Evolutionary conservation across 2,329 filamentous ascomycete genomes (phyloP), one percentile per base, ranked within the genome.

Genomic region (Ascochyta clinopodiicola): DNA sequence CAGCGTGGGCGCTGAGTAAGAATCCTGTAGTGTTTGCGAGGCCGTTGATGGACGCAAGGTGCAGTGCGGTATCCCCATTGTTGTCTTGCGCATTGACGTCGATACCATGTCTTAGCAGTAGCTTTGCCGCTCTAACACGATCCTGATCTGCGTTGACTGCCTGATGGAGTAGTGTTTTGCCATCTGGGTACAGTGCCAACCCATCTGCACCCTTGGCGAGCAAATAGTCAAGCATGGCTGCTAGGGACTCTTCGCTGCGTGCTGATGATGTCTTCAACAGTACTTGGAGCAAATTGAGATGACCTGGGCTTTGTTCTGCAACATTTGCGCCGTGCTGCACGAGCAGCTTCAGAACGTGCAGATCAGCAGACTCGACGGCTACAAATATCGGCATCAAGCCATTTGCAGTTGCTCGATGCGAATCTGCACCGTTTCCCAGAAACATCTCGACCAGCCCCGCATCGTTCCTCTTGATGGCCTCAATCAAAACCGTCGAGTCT

Each of bases 401-500:
- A 7, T 57, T 61, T 5, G 59, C 51, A 2, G 67, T 68, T 21
- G 57, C 37, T 10, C 66, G 61, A 40, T 72, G 68, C 13, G 70
- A 66, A 48, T 74, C 69, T 6, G 66, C 65, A 24, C 68, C 72
- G 44, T 66, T 68, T 15, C 64, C 61, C 5, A 75, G 42, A 44
- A 75, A 68, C 64, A 71, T 67, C 40, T 68, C 63, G 1, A 70
- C 71, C 17, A 75, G 42, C 13, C 52, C 47, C 1, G 51, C 42
- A 43, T 74, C 68, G 21, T 71, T 53, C 36, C 59, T 63, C 53
- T 72, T 72, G 55, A 75, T 70, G 0, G 70, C 67, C 36, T 72
- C 72, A 2, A 75, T 54, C 22, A 75, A 53, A 1, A 72, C 62
- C 1, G 70, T 73, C 1, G 71, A 73, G 38, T 73, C 68, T 1